Evolutionary conservation across 1,139 yeast genomes (phyloP).

Genomic region (Hyphopichia wangnamkhiaoensis): DNA sequence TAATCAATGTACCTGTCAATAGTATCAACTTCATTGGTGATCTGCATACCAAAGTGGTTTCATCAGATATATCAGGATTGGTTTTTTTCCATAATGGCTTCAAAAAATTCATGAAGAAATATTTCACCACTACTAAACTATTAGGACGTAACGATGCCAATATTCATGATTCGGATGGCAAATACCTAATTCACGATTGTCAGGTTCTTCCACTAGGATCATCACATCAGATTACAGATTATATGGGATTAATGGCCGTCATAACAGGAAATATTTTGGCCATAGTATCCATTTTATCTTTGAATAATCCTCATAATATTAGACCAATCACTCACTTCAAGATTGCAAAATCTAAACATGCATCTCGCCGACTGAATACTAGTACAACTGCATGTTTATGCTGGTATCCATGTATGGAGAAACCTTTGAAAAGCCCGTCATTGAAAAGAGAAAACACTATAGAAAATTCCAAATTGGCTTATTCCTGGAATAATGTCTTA

Average conservation of each 20-base stretch:
- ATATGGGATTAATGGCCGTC: slow-evolving; percentile 60
- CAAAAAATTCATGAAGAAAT: slow-evolving; percentile 52
- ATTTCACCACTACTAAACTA: slow-evolving; percentile 51
- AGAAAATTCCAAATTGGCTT: slow-evolving; percentile 57
- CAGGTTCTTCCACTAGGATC: slow-evolving; percentile 58
- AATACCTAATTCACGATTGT: slow-evolving; percentile 27
- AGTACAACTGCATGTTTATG: slow-evolving; percentile 43
- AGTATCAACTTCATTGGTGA: slow-evolving; percentile 56
- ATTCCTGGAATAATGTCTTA: slow-evolving; percentile 63
- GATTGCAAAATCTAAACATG: slow-evolving; percentile 45
- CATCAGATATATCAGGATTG: slow-evolving; percentile 62
- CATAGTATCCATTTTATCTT: slow-evolving; percentile 58
- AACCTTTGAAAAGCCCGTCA: not conserved
- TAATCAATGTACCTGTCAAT: slow-evolving; percentile 43
- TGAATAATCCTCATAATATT: slow-evolving; percentile 29
- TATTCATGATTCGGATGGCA: slow-evolving; percentile 13
- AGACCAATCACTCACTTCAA: slow-evolving; percentile 54
- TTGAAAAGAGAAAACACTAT: slow-evolving; percentile 24
- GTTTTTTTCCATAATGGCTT: slow-evolving; percentile 61
- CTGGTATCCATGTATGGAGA: slow-evolving; percentile 54
- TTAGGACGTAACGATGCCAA: slow-evolving; percentile 50
- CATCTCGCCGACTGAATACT: slow-evolving; percentile 2
- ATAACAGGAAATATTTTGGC: slow-evolving; percentile 54
- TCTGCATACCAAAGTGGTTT: slow-evolving; percentile 57
- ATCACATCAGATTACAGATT: slow-evolving; percentile 51